Conservation (phyloP, 805 yeast species). For the Grigorovia yakushimaensis region DNA sequence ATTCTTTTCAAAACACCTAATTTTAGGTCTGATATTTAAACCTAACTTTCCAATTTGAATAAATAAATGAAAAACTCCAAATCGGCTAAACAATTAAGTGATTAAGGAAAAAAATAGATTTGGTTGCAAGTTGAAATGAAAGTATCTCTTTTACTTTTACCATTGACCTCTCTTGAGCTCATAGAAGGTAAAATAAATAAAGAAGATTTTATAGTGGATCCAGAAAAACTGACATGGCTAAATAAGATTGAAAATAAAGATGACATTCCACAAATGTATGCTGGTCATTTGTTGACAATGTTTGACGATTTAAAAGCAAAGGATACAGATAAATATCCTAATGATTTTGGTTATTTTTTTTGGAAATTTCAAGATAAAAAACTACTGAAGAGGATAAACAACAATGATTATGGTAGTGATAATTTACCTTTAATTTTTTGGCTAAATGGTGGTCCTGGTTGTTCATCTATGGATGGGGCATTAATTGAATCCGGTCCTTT, state of each 20-base stretch:
- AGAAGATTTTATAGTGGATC: slow-evolving; percentile 18
- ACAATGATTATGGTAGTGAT: slow-evolving; percentile 21
- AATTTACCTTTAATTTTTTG: slow-evolving; percentile 51
- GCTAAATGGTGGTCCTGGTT: slow-evolving; percentile 98
- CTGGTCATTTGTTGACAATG: slow-evolving; percentile 48
- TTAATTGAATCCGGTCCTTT: slow-evolving; percentile 88
- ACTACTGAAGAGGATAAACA: slow-evolving; percentile 4
- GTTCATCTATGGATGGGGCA: slow-evolving; percentile 97
- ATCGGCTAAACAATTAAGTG: no score
- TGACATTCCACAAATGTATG: slow-evolving; percentile 37
- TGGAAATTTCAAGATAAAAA: slow-evolving; percentile 47
- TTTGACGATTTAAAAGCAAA: slow-evolving; percentile 17
- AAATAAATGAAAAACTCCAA: no score
- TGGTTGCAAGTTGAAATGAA: background rate
- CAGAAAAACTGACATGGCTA: slow-evolving; percentile 24
- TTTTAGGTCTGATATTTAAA: no score
- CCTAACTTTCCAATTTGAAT: no score
- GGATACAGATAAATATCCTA: slow-evolving; percentile 18
- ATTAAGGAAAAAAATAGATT: no score
- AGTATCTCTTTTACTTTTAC: no score
- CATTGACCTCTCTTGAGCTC: background rate
- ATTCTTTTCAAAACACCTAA: no score
- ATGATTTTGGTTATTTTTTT: slow-evolving; percentile 43
- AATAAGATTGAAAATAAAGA: slow-evolving; percentile 11
- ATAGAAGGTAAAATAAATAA: background rate